A percentile compares a stretch with the other conserved stretches of the same genome.
Conservation (phyloP, 2,329 filamentous ascomycete species). For the Aspergillus brasiliensis region DNA sequence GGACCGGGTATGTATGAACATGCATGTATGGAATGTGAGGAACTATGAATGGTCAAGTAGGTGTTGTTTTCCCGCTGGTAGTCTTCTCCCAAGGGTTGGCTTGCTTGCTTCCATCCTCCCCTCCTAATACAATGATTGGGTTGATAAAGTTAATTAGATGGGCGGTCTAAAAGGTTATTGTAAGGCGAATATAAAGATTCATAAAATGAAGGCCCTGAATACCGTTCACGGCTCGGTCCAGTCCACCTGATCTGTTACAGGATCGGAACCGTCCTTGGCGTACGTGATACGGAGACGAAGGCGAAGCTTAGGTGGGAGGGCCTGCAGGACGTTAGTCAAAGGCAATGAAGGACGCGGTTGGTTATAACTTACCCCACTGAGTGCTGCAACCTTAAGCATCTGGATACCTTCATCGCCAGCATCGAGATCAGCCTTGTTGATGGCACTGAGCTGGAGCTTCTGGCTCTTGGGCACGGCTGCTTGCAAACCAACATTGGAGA, state of each 20-base stretch:
- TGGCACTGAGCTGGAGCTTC: constrained; percentile 87
- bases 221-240: constrained; percentile 75
- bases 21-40: constrained; percentile 2
- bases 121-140: background rate
- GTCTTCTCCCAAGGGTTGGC: background rate
- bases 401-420: constrained; percentile 84
- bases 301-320: constrained; percentile 68
- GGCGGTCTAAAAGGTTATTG: background rate
- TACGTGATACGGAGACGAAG: constrained; percentile 85
- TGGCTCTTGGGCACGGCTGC: constrained; percentile 96
- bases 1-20: constrained; percentile 10
- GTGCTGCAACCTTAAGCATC: constrained; percentile 81
- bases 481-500: constrained; percentile 81
- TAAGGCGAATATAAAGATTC: background rate
- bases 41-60: background rate
- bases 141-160: background rate
- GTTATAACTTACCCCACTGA: constrained; percentile 80
- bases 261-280: constrained; percentile 67
- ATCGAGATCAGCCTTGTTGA: constrained; percentile 76
- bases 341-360: constrained; percentile 13
- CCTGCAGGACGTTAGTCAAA: constrained; percentile 53
- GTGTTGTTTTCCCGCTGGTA: background rate
- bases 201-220: background rate
- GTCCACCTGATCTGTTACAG: constrained; percentile 89
- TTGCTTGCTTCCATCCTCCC: constrained; percentile 1